Evolutionary conservation across 2,329 filamentous ascomycete species (phyloP), one percentile per base, ranked within the genome.

Genomic region (Ophiocordyceps unilateralis): DNA sequence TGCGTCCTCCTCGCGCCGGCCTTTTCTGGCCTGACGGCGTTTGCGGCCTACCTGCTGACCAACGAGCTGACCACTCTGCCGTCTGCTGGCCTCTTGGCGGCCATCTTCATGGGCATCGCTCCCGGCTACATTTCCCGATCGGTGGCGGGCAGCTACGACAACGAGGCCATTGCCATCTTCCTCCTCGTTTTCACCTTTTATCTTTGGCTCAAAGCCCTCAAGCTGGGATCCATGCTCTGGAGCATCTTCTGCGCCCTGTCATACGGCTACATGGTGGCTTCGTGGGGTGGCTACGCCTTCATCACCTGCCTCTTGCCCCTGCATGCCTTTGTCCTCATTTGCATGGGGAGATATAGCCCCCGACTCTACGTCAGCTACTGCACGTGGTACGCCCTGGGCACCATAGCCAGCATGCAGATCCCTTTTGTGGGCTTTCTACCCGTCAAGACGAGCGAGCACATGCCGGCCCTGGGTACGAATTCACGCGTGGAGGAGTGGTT

Each of bases 251-350:
- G 88, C 53, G 91, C 91, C 38, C 72, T 98, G 44, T 96, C 93
- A 67, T 98, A 98, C 65, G 91, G 91, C 57, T 98, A 98, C 77
- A 98, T 98, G 91, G 91, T 98, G 50, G 91, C 89, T 41, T 93
- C 93, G 17, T 98, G 91, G 91, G 91, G 91, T 72, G 91, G 91
- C 58, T 98, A 98, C 63, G 91, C 94, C 56, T 98, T 98, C 75
- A 98, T 98, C 58, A 98, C 93, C 47, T 95, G 93, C 61, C 68
- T 98, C 64, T 78, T 98, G 46, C 91, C 91, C 32, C 76, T 98
- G 51, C 91, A 98, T 63, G 80, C 85, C 8, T 88, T 98, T 54
- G 86, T 94, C 40, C 72, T 98, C 51, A 81, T 98, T 56, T 85
- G 83, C 66, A 98, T 98, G 89, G 93, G 93, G 42, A 73, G 91